phyloP scores from a whole-genome alignment of 129 eudicot species.

The Pittosporum tobira region DNA sequence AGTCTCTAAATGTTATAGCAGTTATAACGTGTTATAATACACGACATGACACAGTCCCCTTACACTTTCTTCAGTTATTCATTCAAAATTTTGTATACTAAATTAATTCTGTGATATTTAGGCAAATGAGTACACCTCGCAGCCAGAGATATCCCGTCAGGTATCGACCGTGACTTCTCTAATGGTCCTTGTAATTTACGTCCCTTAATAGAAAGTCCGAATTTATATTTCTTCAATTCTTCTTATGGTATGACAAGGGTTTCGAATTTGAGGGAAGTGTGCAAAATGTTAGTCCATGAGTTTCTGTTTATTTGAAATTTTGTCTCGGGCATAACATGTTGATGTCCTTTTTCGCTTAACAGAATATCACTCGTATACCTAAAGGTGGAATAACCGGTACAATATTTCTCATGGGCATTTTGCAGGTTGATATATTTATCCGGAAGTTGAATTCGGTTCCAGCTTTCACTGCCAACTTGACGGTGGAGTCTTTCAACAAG shows the following conservation, averaged over 20 bases:
- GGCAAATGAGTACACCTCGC: constrained; percentile 69
- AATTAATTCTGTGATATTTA: constrained; percentile 23
- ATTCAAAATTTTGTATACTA: constrained; percentile 1
- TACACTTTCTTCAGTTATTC: neutral
- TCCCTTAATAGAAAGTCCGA: too few species aligned
- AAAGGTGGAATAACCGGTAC: too few species aligned
- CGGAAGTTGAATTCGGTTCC: constrained; percentile 82
- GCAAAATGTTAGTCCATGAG: too few species aligned
- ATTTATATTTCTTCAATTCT: too few species aligned
- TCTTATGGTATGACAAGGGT: too few species aligned
- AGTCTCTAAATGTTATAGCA: neutral
- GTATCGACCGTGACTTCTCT: constrained; percentile 22
- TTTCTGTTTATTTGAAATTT: too few species aligned
- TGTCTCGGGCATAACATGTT: neutral
- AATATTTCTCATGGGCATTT: too few species aligned
- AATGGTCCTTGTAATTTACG: neutral
- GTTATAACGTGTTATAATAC: neutral
- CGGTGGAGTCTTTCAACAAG: constrained; percentile 89
- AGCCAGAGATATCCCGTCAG: constrained; percentile 83
- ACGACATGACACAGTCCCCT: neutral
- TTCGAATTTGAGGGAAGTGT: too few species aligned
- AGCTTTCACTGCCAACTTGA: constrained; percentile 91
- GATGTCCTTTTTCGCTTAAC: neutral
- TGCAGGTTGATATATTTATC: constrained; percentile 74
- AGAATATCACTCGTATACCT: too few species aligned